Conservation (phyloP, 345 rosid genomes). For the Heritiera fomes region DNA sequence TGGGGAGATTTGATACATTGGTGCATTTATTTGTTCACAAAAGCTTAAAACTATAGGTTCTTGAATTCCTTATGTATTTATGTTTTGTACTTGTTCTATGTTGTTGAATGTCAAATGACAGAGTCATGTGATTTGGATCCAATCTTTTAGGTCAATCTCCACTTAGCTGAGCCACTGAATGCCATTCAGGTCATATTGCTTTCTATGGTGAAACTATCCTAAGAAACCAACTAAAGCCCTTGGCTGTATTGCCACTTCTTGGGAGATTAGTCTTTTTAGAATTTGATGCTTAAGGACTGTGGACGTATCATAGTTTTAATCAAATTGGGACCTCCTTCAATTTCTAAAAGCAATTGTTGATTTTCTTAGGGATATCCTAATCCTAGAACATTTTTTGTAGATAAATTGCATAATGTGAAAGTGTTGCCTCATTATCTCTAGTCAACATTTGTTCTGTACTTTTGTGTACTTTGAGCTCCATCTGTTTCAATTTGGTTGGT, state of each 20-base stretch:
- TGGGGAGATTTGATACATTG: neutral
- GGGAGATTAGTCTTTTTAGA: neutral
- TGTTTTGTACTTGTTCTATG: neutral
- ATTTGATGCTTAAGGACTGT: neutral
- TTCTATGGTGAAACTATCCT: neutral
- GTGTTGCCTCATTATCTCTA: neutral
- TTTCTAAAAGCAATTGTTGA: neutral
- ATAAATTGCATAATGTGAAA: neutral
- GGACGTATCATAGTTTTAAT: no score
- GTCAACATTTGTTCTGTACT: neutral
- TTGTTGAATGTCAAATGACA: neutral
- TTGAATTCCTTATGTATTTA: neutral
- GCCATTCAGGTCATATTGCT: neutral
- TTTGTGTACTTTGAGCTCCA: neutral
- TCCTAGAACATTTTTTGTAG: neutral
- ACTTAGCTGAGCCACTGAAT: neutral
- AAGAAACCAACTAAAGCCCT: neutral
- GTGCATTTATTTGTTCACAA: neutral
- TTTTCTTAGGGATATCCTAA: neutral
- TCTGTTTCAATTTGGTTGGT: neutral
- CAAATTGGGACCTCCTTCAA: neutral
- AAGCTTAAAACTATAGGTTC: neutral
- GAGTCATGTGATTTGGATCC: neutral
- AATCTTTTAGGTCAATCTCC: slow-evolving; percentile 6
- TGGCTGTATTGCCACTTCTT: neutral